Evolutionary conservation across 2,329 filamentous ascomycete genomes (phyloP).

Genomic region (Penicillium sp.): DNA sequence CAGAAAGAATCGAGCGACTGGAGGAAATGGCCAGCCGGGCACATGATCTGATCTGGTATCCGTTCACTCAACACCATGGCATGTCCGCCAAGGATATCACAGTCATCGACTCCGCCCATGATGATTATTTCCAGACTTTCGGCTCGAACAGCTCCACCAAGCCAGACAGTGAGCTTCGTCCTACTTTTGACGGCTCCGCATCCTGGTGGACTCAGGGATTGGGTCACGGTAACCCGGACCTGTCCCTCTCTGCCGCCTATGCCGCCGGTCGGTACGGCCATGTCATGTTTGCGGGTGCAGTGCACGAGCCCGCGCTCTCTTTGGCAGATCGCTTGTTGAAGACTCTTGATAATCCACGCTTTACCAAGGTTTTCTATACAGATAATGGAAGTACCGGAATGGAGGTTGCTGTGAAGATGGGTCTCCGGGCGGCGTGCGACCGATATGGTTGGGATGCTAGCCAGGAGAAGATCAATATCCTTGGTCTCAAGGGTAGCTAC

Average conservation of each 20-base stretch:
- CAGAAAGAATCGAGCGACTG: constrained; percentile 54
- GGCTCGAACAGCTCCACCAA: constrained; percentile 23
- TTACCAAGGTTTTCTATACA: constrained; percentile 72
- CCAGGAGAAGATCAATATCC: constrained; percentile 57
- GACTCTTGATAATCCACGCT: constrained; percentile 58
- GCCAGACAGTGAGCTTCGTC: constrained; percentile 46
- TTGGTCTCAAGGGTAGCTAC: constrained; percentile 75
- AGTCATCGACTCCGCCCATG: constrained; percentile 74
- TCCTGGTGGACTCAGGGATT: constrained; percentile 92
- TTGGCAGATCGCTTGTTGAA: constrained; percentile 63
- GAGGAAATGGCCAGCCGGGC: constrained; percentile 60
- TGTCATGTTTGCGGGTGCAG: constrained; percentile 77
- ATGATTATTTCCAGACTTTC: constrained; percentile 69
- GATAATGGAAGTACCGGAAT: constrained; percentile 81
- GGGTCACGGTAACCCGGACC: constrained; percentile 68
- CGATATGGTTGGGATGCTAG: constrained; percentile 62
- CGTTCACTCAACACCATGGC: constrained; percentile 74
- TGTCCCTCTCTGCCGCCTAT: constrained; percentile 71
- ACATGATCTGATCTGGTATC: constrained; percentile 70
- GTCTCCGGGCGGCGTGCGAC: constrained; percentile 61
- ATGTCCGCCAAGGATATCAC: constrained; percentile 60
- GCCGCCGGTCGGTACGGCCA: constrained; percentile 81
- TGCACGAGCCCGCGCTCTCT: constrained; percentile 71
- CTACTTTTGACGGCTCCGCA: constrained; percentile 76
- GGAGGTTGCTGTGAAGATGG: constrained; percentile 85